These are phyloP conservation scores for Daucus carota DNA, from an alignment of 129 eudicot species.

Conservation along the genomic window DH1_v3.0 NC_030385.2:44332501-44333000, in stretches of 20 bases:
- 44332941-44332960: conserved; percentile 2
- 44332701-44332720: background rate
- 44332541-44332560: background rate
- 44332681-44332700: background rate
- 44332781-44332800: background rate
- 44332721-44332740: background rate
- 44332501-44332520: no score
- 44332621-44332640: background rate
- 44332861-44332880: conserved; percentile 96
- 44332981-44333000: conserved; percentile 95
- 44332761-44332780: background rate
- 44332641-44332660: background rate
- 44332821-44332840: conserved; percentile 99
- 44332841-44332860: conserved; percentile 93
- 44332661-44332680: background rate
- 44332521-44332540: background rate
- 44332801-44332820: conserved; percentile 74
- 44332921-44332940: conserved; percentile 4
- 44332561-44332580: background rate
- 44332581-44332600: background rate
- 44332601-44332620: background rate
- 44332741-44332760: background rate
- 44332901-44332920: conserved; percentile 12
- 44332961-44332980: conserved; percentile 51
- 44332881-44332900: conserved; percentile 69